These are phyloP conservation scores for Austroboletus niveus DNA, from an alignment of 1,284 basidiomycete genomes.

Conservation along the genomic window DNA sequence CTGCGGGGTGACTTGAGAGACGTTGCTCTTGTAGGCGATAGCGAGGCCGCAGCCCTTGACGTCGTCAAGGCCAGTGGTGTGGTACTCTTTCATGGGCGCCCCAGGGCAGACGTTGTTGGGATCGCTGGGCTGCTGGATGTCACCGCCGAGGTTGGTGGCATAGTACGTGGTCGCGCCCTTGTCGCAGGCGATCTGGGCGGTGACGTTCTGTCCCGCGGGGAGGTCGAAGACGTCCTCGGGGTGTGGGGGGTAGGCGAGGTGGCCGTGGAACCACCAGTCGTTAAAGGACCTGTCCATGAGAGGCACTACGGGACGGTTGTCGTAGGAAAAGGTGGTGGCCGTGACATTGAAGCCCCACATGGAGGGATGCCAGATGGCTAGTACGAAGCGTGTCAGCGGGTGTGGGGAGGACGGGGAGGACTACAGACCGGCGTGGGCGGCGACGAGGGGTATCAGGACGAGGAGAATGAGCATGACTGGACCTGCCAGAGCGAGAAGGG, in stretches of 20 bases:
- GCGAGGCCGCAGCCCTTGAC: constrained; percentile 65
- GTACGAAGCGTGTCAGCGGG: background rate
- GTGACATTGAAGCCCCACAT: constrained; percentile 34
- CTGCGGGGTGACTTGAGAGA: constrained; percentile 51
- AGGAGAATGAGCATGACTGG: constrained; percentile 15
- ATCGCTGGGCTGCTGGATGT: constrained; percentile 39
- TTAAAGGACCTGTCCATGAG: constrained; percentile 33
- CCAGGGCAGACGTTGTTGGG: constrained; percentile 48
- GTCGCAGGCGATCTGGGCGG: constrained; percentile 30
- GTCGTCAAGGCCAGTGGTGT: constrained; percentile 53
- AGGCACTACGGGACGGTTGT: constrained; percentile 37
- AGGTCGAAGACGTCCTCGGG: constrained; percentile 37
- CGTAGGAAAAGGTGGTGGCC: constrained; percentile 15
- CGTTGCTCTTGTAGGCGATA: constrained; percentile 68
- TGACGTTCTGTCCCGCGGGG: constrained; percentile 28
- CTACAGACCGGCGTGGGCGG: constrained; percentile 17
- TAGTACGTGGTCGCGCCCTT: constrained; percentile 48
- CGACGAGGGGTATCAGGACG: constrained; percentile 8
- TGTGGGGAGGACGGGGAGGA: background rate
- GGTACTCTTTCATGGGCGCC: constrained; percentile 42
- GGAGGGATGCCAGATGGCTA: constrained; percentile 22
- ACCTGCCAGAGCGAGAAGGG: constrained; percentile 15
- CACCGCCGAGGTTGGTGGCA: constrained; percentile 48
- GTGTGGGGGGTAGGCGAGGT: constrained; percentile 35
- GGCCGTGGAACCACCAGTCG: constrained; percentile 46